These are phyloP conservation scores for Ganoderma lucidum DNA, from an alignment of 1,284 basidiomycete genomes.

Conservation along the genomic window DNA sequence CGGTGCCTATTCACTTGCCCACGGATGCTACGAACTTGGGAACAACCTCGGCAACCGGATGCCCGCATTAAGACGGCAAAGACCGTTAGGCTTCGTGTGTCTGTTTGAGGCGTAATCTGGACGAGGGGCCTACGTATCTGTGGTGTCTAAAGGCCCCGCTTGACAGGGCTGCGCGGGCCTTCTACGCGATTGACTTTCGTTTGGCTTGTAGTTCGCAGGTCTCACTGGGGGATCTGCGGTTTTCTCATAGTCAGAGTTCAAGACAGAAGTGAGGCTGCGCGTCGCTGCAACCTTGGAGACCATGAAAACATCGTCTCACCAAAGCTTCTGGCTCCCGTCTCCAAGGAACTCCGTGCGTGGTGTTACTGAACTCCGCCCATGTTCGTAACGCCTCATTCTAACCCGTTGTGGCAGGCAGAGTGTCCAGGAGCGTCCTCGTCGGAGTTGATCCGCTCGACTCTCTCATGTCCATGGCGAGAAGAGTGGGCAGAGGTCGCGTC, in stretches of 20 bases:
- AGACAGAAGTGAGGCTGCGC: background rate
- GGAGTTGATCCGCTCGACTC: background rate
- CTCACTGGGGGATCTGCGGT: conserved; percentile 2
- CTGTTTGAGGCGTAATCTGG: conserved; percentile 5
- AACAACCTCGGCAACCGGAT: conserved; percentile 23
- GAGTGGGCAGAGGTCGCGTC: background rate
- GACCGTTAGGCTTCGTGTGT: conserved; percentile 29
- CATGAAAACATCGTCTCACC: background rate
- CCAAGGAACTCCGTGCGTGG: background rate
- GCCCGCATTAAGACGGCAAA: conserved; percentile 21
- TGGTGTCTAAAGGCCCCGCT: conserved; percentile 10
- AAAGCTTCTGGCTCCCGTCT: background rate
- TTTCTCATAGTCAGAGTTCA: conserved; percentile 9
- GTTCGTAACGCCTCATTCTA: background rate
- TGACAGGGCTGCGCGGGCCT: conserved; percentile 1
- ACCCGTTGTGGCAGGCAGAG: background rate
- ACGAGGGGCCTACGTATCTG: conserved; percentile 1
- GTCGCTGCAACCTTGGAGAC: background rate
- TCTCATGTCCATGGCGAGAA: background rate
- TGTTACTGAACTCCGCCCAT: background rate
- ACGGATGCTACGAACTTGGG: conserved; percentile 17
- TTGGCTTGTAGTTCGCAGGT: conserved; percentile 10
- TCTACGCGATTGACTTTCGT: conserved; percentile 14
- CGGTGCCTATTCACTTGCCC: conserved; percentile 16
- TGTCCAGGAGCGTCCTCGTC: background rate